Conservation (phyloP, 345 rosid species). For the Anastatica hierochuntica region DNA sequence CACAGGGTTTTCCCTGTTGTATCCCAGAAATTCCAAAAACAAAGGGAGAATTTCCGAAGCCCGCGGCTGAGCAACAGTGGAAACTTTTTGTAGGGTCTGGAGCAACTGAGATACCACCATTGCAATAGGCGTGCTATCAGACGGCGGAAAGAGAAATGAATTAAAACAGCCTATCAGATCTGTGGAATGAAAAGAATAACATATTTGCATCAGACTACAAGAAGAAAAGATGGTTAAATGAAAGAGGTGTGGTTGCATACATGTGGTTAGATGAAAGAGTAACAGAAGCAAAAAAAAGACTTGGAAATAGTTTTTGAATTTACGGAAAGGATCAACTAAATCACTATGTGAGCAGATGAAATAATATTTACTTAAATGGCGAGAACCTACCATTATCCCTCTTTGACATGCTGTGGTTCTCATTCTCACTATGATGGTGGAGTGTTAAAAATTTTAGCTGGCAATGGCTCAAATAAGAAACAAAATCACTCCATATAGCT, state of each 20-base stretch:
- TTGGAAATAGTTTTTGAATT: background rate
- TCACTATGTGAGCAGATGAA: background rate
- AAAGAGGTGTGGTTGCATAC: background rate
- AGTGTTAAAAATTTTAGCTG: conserved; percentile 34
- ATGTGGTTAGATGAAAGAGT: background rate
- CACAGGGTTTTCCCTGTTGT: conserved; percentile 32
- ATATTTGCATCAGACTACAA: conserved; percentile 6
- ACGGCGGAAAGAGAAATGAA: conserved; percentile 39
- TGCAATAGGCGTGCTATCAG: conserved; percentile 47
- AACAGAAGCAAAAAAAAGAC: background rate
- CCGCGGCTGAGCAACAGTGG: conserved; percentile 51
- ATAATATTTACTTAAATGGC: conserved; percentile 10
- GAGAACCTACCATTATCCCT: conserved; percentile 39
- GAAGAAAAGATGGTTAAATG: background rate
- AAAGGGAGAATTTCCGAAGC: conserved; percentile 63
- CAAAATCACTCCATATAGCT: conserved; percentile 57
- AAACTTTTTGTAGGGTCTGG: conserved; percentile 58
- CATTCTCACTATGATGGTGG: conserved; percentile 26
- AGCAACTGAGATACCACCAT: conserved; percentile 54
- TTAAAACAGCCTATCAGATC: conserved; percentile 49
- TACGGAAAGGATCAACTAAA: background rate
- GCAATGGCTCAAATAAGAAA: conserved; percentile 38
- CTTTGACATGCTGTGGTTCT: conserved; percentile 25
- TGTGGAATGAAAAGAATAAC: conserved; percentile 23
- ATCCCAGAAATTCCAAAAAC: conserved; percentile 77